Percentiles rank a stretch among this genome's conserved stretches.
These are phyloP conservation scores for Colletotrichum sp. DNA, from an alignment of 2,329 filamentous ascomycete genomes.

Conservation along the genomic window DNA sequence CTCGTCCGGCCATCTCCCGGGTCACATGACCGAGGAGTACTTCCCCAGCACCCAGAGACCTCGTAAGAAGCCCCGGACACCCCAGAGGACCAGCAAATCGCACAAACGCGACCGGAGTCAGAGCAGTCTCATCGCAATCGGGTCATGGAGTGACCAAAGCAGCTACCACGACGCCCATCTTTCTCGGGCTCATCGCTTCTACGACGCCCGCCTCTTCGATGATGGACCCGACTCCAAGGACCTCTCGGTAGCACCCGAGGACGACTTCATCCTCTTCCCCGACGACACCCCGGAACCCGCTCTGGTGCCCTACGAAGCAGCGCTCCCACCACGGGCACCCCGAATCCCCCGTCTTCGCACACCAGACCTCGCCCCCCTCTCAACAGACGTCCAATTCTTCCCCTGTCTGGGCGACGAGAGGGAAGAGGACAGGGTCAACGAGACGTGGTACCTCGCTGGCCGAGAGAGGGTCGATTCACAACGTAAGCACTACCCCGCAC, in stretches of 20 bases:
- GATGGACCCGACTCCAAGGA: background rate
- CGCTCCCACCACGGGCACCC: constrained; percentile 1
- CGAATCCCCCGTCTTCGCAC: constrained; percentile 12
- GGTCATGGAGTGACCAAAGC: background rate
- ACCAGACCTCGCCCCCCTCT: constrained; percentile 17
- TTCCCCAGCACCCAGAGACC: background rate
- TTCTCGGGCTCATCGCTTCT: background rate
- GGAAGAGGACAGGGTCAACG: constrained; percentile 15
- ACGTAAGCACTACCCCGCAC: background rate
- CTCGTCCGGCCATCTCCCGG: background rate
- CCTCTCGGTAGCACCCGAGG: background rate
- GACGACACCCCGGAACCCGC: background rate
- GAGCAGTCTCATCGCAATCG: background rate
- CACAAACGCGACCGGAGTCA: background rate
- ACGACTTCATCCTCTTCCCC: constrained; percentile 11
- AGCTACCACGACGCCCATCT: background rate
- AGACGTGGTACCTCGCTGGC: constrained; percentile 15
- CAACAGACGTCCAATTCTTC: constrained; percentile 20
- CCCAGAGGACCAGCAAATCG: background rate
- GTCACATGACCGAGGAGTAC: background rate
- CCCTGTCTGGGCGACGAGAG: constrained; percentile 10
- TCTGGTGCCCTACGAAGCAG: background rate
- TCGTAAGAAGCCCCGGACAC: background rate
- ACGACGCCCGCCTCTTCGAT: background rate
- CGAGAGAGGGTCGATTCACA: constrained; percentile 2